phyloP scores from a whole-genome alignment of 257 asterid species.

The Fraxinus quadrangulata region DNA sequence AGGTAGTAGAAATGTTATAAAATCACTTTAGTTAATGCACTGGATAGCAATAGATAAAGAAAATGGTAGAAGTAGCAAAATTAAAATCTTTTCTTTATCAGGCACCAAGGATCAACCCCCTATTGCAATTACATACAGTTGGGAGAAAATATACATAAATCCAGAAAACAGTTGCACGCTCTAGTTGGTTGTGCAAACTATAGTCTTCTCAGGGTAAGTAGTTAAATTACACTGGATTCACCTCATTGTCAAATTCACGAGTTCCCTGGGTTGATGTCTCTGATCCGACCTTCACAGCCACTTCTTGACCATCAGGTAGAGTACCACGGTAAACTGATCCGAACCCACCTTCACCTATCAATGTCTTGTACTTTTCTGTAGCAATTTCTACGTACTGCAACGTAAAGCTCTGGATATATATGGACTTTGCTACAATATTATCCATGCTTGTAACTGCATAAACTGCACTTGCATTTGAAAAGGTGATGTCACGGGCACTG shows the following conservation, averaged over 20 bases:
- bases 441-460: slow-evolving; percentile 69
- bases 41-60: neutral
- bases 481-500: neutral
- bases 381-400: slow-evolving; percentile 59
- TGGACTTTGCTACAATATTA: slow-evolving; percentile 42
- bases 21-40: slow-evolving; percentile 7
- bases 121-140: neutral
- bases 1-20: slow-evolving; percentile 5
- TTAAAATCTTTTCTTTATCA: neutral
- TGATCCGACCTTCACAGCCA: slow-evolving; percentile 91
- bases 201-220: neutral
- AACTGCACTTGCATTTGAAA: slow-evolving; percentile 66
- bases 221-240: slow-evolving; percentile 26
- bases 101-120: neutral
- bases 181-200: slow-evolving; percentile 2
- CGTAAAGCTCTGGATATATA: slow-evolving; percentile 57
- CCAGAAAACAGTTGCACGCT: neutral
- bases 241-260: slow-evolving; percentile 88
- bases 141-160: neutral
- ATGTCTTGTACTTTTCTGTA: slow-evolving; percentile 65
- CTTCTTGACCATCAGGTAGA: slow-evolving; percentile 76
- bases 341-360: slow-evolving; percentile 94
- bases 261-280: slow-evolving; percentile 90
- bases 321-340: slow-evolving; percentile 86
- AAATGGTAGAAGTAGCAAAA: neutral